Base-by-base conservation (phyloP, 208 protist species). In the Trypanosoma theileri region DNA sequence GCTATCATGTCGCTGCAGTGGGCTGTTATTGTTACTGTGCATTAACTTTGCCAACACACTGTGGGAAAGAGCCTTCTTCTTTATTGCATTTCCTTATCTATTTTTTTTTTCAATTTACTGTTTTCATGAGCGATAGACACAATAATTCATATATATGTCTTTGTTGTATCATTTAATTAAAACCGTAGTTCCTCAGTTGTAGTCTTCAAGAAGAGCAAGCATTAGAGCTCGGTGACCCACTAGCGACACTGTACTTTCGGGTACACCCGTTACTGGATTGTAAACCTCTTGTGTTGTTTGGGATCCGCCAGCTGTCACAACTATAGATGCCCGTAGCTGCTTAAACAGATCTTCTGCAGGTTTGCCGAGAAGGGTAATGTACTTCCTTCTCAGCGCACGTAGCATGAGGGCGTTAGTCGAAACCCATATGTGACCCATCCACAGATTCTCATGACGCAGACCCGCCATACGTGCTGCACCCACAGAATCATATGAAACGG, bases 211-310 rank as follows among this genome's bases (percentile, higher is more conserved):
- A 8, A 89, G 22, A 14, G 71, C 75, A 3, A 91, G 77, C 22
- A 91, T 55, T 28, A 93, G 56, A 24, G 84, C 72, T 16, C 72
- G 73, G 21, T 82, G 83, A 12, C 84, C 85, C 64, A 90, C 79
- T 62, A 89, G 84, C n/a, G 88, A 91, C 73, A 85, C 87, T 66
- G 79, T 87, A 4, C 83, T 80, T 80, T 91, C 81, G 8, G 85
- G 79, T 14, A 75, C 70, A 13, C 88, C 88, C 45, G 85, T 70
- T 17, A 94, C 71, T 8, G 88, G 88, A 52, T 82, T 89, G 69
- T 79, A 90, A 60, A 71, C 86, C 74, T 94, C 85, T 85, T 81
- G 84, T 79, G 82, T 90, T 7, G 79, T 77, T 9, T 68, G 63
- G 26, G 75, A 77, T 4, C 54, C 45, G 45, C 77, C 79, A 46